phyloP scores from a whole-genome alignment of 306 rosid genomes.

The Glycine soja region DNA sequence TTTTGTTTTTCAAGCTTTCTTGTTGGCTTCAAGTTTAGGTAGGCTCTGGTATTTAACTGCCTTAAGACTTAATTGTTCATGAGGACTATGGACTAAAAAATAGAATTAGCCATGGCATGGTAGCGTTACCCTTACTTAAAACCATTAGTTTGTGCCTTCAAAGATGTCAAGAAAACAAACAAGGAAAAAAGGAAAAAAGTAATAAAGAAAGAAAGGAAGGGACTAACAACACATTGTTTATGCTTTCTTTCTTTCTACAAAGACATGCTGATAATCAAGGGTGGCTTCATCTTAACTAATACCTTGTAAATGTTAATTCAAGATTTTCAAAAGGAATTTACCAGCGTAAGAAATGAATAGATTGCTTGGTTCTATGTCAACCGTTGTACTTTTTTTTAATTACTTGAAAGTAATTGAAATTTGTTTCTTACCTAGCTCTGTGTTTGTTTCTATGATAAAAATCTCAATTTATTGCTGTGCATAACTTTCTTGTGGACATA shows the following conservation, averaged over 20 bases:
- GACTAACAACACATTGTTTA: too few relatives aligned
- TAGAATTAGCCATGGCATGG: neutral
- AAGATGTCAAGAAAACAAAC: neutral
- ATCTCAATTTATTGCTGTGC: constrained; percentile 39
- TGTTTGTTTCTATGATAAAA: neutral
- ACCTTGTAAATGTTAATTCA: neutral
- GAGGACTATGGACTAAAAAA: constrained; percentile 12
- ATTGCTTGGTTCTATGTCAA: constrained; percentile 3
- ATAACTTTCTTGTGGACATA: constrained; percentile 94
- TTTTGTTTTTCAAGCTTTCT: constrained; percentile 15
- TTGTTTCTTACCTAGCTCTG: constrained; percentile 8
- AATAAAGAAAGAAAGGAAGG: too few relatives aligned
- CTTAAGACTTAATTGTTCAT: neutral
- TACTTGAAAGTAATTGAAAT: neutral
- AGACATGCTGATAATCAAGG: too few relatives aligned
- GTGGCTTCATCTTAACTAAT: constrained; percentile 27
- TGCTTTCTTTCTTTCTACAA: too few relatives aligned
- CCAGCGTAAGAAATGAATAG: neutral
- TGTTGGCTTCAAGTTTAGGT: constrained; percentile 7
- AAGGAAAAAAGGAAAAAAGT: too few relatives aligned
- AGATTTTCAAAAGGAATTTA: constrained; percentile 9
- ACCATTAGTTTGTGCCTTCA: constrained; percentile 9
- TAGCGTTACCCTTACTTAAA: constrained; percentile 6
- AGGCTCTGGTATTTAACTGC: constrained; percentile 11
- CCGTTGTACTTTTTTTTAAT: constrained; percentile 6